A percentile compares a stretch with the other conserved stretches of the same genome.
phyloP scores from a whole-genome alignment of 495 filamentous ascomycete genomes.

The Aspergillus sparsus region DNA sequence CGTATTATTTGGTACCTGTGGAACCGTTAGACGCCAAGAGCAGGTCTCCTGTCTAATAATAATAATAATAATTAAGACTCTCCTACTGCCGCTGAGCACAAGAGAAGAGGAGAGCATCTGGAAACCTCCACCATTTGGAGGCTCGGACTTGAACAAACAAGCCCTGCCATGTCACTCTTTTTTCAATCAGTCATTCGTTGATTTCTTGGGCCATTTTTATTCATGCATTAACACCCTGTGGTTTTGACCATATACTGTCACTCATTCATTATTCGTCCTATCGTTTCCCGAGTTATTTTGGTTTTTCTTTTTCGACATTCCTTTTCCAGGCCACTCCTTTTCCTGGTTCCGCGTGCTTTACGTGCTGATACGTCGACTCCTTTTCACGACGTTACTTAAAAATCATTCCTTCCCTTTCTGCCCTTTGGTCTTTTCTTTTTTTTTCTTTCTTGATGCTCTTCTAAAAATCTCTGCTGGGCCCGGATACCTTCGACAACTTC shows the following conservation, averaged over 20 bases:
- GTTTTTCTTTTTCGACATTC: conserved; percentile 36
- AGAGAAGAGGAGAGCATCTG: neutral
- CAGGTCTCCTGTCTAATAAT: neutral
- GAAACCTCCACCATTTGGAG: conserved; percentile 9
- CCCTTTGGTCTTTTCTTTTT: conserved; percentile 6
- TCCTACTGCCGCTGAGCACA: no score
- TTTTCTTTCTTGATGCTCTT: conserved; percentile 1
- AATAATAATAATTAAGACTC: neutral
- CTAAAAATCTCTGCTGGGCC: conserved; percentile 2
- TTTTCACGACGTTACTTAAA: conserved; percentile 16
- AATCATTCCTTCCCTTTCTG: conserved; percentile 10
- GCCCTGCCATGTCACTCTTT: conserved; percentile 35
- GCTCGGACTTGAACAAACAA: conserved; percentile 18
- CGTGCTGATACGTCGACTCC: conserved; percentile 29
- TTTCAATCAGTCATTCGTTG: conserved; percentile 45
- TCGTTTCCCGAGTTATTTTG: conserved; percentile 29
- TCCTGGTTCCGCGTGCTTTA: conserved; percentile 23
- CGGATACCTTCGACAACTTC: conserved; percentile 17
- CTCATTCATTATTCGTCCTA: conserved; percentile 16
- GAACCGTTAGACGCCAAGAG: neutral
- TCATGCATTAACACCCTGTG: conserved; percentile 17
- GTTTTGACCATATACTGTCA: neutral
- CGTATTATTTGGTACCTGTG: neutral
- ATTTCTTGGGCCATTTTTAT: conserved; percentile 24
- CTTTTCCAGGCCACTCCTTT: conserved; percentile 35